Evolutionary conservation across 1,284 basidiomycete genomes (phyloP), one percentile per base, ranked within the genome.

Genomic region (Trichosporon ovoides): DNA sequence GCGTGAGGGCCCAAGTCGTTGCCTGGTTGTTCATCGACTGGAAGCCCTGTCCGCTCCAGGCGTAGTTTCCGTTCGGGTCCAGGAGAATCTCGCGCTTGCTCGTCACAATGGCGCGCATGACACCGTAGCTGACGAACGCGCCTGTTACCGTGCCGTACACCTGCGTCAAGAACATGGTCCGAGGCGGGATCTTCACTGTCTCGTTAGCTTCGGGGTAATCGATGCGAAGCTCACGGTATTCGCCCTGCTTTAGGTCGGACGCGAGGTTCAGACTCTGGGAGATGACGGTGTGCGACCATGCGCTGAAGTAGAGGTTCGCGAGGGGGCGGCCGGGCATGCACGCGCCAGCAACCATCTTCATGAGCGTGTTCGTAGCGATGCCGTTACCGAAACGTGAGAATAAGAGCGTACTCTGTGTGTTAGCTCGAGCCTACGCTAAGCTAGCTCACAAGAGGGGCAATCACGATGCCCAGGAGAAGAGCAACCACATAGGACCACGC

Each of bases 151-250:
- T 68, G 38, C 68, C 67, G 19, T 53, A 66, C 7, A 60, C 51
- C 48, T 68, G 66, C 3, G 64, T 64, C 5, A 62, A n/a, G 57
- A 67, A 66, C 61, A 66, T 66, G 40, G 52, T 53, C 10, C 64
- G 64, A n/a, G 64, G 64, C 1, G 66, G 66, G 19, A 75, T 59
- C 48, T 75, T 72, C 14, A 68, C 63, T 65, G 55, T 0, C 31
- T 19, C 57, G 69, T 37, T 13, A 49, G 48, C 20, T 31, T 6
- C 36, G 13, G n/a, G 16, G n/a, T n/a, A n/a, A n/a, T 12, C 13
- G 3, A n/a, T 7, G 12, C 3, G 14, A 16, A 7, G 55, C 62
- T 57, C 48, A 61, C 61, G 50, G 51, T 62, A 64, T 36, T 59
- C 57, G 53, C 66, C 63, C 54, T 66, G 48, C 51, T 68, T 68